Evolutionary conservation across 1,284 basidiomycete species (phyloP).

Genomic region (Heterobasidion occidentale): DNA sequence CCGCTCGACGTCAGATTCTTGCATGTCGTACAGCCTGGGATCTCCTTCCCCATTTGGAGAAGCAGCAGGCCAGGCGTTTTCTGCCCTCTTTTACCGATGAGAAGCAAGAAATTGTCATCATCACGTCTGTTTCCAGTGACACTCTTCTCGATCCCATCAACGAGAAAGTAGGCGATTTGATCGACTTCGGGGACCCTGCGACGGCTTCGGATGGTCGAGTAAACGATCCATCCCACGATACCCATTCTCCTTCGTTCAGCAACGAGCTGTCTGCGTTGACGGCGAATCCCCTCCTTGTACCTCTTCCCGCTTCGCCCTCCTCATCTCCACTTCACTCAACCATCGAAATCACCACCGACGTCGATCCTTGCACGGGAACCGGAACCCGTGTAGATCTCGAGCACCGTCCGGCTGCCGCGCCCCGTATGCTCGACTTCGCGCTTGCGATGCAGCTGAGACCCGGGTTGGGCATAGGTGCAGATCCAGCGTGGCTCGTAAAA

Average conservation of each 20-base stretch:
- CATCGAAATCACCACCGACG: background rate
- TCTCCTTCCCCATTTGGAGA: conserved; percentile 25
- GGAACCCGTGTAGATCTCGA: background rate
- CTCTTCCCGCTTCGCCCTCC: conserved; percentile 21
- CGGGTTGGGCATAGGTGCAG: conserved; percentile 56
- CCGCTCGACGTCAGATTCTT: conserved; percentile 22
- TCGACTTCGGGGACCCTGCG: conserved; percentile 7
- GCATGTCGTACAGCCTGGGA: conserved; percentile 24
- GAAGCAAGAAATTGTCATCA: background rate
- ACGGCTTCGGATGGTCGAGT: conserved; percentile 25
- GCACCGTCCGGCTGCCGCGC: conserved; percentile 12
- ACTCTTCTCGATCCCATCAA: background rate
- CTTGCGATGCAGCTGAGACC: conserved; percentile 71
- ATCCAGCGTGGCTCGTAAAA: conserved; percentile 70
- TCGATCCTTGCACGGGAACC: background rate
- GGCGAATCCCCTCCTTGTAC: conserved; percentile 22
- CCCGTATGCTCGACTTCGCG: conserved; percentile 53
- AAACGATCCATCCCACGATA: conserved; percentile 24
- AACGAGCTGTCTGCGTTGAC: conserved; percentile 12
- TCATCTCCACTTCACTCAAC: conserved; percentile 17
- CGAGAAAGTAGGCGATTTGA: conserved; percentile 5
- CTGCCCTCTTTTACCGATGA: background rate
- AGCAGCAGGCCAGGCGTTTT: conserved; percentile 8
- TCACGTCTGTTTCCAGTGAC: background rate
- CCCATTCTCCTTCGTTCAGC: conserved; percentile 12